Conservation (phyloP, 2,329 filamentous ascomycete species). For the Coccinonectria pachysandricola region DNA sequence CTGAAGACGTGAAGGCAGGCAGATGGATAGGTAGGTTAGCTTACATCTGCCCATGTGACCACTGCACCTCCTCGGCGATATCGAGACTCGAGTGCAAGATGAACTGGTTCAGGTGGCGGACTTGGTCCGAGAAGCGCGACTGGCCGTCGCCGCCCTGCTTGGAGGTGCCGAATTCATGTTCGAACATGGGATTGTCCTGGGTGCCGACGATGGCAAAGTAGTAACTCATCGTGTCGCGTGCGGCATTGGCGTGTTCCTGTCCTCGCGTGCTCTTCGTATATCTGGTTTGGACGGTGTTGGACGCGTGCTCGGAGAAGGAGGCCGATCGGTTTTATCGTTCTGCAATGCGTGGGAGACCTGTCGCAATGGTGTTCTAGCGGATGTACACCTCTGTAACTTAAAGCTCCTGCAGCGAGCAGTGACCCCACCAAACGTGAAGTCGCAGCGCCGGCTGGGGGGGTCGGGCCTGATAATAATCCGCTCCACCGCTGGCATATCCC, state of each 20-base stretch:
- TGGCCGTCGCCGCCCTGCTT: constrained; percentile 92
- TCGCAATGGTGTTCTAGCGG: no score
- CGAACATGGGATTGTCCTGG: constrained; percentile 91
- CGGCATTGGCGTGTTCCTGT: constrained; percentile 15
- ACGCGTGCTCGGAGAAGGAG: no score
- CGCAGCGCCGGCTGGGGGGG: no score
- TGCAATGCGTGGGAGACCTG: no score
- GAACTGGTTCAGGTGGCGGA: constrained; percentile 93
- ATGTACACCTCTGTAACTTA: no score
- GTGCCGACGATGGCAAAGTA: constrained; percentile 97
- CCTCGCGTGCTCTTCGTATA: background rate
- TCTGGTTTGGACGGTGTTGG: no score
- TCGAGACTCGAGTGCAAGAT: constrained; percentile 90
- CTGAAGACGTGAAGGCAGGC: background rate
- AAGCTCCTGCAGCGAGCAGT: no score
- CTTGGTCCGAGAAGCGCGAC: constrained; percentile 77
- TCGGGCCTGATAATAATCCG: constrained; percentile 20
- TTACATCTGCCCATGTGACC: constrained; percentile 77
- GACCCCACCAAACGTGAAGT: no score
- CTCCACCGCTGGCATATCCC: constrained; percentile 10
- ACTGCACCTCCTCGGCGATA: constrained; percentile 93
- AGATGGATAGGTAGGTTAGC: no score
- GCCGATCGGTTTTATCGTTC: no score
- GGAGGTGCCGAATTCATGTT: constrained; percentile 92
- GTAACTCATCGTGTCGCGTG: constrained; percentile 67